Base-by-base conservation (phyloP, 495 filamentous ascomycete species). In the Daldinia childiae region DNA sequence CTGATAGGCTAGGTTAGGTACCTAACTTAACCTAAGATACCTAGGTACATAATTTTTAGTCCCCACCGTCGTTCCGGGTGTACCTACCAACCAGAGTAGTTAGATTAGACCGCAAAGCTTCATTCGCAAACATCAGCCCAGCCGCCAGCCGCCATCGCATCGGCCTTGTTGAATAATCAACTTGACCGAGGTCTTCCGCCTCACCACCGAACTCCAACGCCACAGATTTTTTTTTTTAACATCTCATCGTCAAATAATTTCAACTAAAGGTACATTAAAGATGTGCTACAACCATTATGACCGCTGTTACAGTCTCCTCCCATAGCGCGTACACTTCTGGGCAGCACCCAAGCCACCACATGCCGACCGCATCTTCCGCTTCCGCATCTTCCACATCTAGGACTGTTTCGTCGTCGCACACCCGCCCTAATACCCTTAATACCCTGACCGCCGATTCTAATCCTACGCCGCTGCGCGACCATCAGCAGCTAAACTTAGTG, bases 41-140 rank as follows among this genome's bases (percentile, higher is more conserved):
- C 7, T 30, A 30, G 29, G 29, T 30, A 32, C 32, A 34, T 14
- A 36, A 26, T 26, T 4, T 4, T 29, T 8, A 29, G 26, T 29
- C 58, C 60, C 70, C 70, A 68, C 70, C 50, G 69, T 56, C 51
- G 48, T 73, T 57, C 64, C 70, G 65, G 61, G 62, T 68, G 57
- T 62, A 69, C 70, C 50, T 69, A 69, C 70, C 65, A 68, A 62
- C 60, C 60, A 58, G 54, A 67, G 64, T 9, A 41, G 14, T 15
- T 38, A 36, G 26, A 24, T 50, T 64, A 64, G 63, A 72, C 58
- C 58, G 64, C 55, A 60, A 72, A 50, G 54, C 52, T 56, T 56
- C 63, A 50, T 72, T 73, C 70, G 70, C 70, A 69, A 73, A 68
- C 70, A 64, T 61, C 61, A 64, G 64, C 59, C 69, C 56, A 41